Evolutionary conservation across 2,329 filamentous ascomycete genomes (phyloP).

Genomic region (Alternaria dauci): DNA sequence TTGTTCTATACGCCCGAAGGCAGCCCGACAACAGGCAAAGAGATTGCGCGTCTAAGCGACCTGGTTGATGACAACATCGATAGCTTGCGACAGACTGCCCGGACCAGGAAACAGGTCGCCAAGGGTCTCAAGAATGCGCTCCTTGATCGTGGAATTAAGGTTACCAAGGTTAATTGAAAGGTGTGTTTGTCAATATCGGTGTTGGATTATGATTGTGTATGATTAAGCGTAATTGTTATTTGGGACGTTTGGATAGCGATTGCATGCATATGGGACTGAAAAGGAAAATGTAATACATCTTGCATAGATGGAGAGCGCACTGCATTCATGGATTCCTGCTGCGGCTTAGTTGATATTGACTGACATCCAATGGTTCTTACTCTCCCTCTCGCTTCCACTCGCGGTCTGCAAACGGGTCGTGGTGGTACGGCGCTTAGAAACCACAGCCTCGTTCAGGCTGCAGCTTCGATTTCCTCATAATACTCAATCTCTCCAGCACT

Average conservation of each 20-base stretch:
- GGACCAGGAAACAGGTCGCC: conserved; percentile 51
- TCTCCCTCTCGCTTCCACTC: background rate
- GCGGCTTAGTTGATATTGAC: background rate
- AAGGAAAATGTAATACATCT: conserved; percentile 7
- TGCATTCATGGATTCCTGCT: background rate
- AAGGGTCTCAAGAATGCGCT: conserved; percentile 50
- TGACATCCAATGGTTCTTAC: background rate
- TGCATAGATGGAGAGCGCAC: background rate
- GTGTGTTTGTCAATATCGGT: conserved; percentile 2
- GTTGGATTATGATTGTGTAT: conserved; percentile 30
- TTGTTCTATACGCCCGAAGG: conserved; percentile 48
- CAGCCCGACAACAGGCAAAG: conserved; percentile 31
- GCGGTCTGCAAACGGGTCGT: background rate
- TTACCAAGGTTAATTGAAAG: conserved; percentile 28
- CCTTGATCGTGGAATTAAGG: conserved; percentile 43
- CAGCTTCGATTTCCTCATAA: background rate
- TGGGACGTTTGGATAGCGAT: conserved; percentile 24
- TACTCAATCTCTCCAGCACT: background rate
- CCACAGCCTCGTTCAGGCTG: background rate
- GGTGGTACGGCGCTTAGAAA: background rate
- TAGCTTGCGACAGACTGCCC: conserved; percentile 44
- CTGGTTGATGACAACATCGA: conserved; percentile 54
- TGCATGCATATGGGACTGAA: conserved; percentile 1
- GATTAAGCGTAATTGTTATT: conserved; percentile 24
- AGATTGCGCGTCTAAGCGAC: conserved; percentile 48